These are phyloP conservation scores for Populus deltoides DNA, from an alignment of 345 rosid genomes.

Conservation along the genomic window DNA sequence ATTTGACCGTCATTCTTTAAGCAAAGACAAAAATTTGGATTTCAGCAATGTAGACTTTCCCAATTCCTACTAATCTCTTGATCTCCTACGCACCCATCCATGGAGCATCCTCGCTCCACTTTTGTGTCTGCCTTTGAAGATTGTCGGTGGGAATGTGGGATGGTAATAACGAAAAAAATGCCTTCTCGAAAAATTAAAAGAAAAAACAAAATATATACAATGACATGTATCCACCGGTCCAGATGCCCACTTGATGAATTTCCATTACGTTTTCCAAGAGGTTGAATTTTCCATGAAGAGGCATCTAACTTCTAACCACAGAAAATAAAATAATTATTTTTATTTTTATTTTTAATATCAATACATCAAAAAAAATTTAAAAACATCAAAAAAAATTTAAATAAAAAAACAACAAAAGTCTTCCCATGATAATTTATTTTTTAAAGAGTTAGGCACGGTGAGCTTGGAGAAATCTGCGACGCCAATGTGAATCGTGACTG, in stretches of 20 bases:
- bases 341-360: no score
- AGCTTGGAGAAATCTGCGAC: no score
- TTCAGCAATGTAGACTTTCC: background rate
- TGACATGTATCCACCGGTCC: background rate
- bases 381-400: no score
- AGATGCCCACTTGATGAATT: background rate
- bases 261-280: background rate
- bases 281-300: background rate
- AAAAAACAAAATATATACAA: background rate
- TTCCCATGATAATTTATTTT: no score
- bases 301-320: no score
- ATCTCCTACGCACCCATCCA: background rate
- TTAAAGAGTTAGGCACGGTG: no score
- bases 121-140: background rate
- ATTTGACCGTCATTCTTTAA: no score
- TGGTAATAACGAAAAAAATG: background rate
- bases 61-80: background rate
- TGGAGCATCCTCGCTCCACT: background rate
- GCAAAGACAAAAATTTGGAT: background rate
- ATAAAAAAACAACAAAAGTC: no score
- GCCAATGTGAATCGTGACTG: no score
- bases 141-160: slow-evolving; percentile 3
- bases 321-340: no score
- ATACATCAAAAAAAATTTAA: accelerated
- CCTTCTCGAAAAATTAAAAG: background rate